Base-by-base conservation (phyloP, 1,284 basidiomycete species). In the Stereum hirsutum region DNA sequence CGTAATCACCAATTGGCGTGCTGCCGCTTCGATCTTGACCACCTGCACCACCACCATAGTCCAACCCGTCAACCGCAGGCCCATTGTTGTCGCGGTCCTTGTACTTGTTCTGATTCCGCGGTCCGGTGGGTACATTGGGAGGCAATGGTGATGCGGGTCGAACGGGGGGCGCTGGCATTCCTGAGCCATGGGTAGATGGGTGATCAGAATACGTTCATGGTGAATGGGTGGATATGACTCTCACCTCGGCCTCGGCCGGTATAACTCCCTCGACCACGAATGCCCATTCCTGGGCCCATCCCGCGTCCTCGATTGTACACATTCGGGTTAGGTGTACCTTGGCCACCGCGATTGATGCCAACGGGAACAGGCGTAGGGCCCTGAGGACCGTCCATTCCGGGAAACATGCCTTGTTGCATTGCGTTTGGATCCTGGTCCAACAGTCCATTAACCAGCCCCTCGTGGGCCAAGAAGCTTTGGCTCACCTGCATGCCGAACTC, bases 81-180 rank as follows among this genome's bases (percentile, higher is more conserved):
- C 81, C 81, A 54, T 84, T 86, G 11, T 75, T 77, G 54, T 88
- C 84, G 28, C 87, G 74, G 58, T 90, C 87, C 63, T 89, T 89
- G 65, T 90, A 89, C 57, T 87, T 87, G 58, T 87, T 88, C 57
- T 85, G 81, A 58, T 88, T 89, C 35, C 87, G 71, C 8, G 87
- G 87, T 2, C 88, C 88, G 0, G 87, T 90, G 0, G 87, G 87
- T 19, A 90, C 86, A 49, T 79, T 79, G 14, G 87, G 84, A 3
- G 87, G 87, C 1, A 89, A 69, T 21, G 85, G 86, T 0, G 86
- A 88, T 4, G 84, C 80, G 14, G 87, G 79, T 41, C 86, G 73
- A 28, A 75, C 75, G 38, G n/a, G n/a, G n/a, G n/a, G n/a, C n/a
- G n/a, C n/a, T n/a, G n/a, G n/a, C n/a, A n/a, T n/a, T n/a, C n/a